Evolutionary conservation across 345 rosid species (phyloP).

Genomic region (Toxicodendron radicans): DNA sequence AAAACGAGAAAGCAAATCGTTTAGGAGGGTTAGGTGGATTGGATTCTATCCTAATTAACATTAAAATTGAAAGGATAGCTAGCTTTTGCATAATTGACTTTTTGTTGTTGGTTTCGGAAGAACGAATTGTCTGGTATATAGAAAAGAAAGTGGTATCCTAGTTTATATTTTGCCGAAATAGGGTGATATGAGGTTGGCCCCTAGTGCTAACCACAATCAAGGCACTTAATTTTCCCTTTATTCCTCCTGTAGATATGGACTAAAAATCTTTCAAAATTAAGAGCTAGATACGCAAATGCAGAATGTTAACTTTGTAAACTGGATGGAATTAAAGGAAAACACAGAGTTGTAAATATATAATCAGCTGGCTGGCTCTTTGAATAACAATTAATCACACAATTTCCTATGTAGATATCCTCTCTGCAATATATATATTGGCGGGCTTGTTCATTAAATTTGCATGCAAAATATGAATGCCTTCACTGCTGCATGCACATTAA

Average conservation of each 20-base stretch:
- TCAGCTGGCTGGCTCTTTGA: no score
- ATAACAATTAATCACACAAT: neutral
- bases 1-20: neutral
- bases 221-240: slow-evolving; percentile 21
- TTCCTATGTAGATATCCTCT: slow-evolving; percentile 3
- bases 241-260: slow-evolving; percentile 34
- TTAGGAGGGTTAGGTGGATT: slow-evolving; percentile 1
- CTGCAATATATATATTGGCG: neutral
- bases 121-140: slow-evolving; percentile 17
- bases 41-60: slow-evolving; percentile 18
- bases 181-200: neutral
- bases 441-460: neutral
- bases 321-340: neutral
- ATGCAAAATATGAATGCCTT: neutral
- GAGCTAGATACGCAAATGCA: neutral
- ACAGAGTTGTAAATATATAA: neutral
- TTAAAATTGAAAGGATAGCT: neutral
- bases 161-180: neutral
- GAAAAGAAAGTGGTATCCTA: slow-evolving; percentile 8
- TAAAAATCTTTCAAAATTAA: slow-evolving; percentile 8
- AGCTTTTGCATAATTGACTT: slow-evolving; percentile 20
- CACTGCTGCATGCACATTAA: neutral
- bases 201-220: neutral
- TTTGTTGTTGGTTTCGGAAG: slow-evolving; percentile 2
- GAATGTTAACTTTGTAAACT: neutral